Conservation (phyloP, 2,329 filamentous ascomycete genomes). For the Hypoxylon sp. region DNA sequence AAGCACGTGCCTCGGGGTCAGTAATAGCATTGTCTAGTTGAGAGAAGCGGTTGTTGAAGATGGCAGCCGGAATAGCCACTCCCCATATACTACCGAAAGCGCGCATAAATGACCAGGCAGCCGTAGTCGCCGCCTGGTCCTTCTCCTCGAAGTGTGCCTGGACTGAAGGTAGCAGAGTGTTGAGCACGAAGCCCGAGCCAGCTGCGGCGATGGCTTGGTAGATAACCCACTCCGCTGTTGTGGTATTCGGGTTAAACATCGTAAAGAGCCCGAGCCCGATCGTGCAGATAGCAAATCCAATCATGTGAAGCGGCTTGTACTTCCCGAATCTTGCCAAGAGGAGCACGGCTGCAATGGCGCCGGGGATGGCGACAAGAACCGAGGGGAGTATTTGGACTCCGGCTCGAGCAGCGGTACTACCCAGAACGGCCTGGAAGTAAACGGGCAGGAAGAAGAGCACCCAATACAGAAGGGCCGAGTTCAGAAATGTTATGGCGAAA, state of each 20-base stretch:
- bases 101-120: slow-evolving; percentile 58
- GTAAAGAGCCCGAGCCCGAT: slow-evolving; percentile 58
- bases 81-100: slow-evolving; percentile 60
- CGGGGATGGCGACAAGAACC: slow-evolving; percentile 36
- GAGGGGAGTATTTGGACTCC: slow-evolving; percentile 48
- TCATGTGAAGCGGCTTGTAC: slow-evolving; percentile 47
- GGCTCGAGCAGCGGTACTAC: slow-evolving; percentile 47
- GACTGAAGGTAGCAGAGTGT: slow-evolving; percentile 57
- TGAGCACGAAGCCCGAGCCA: slow-evolving; percentile 58
- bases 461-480: slow-evolving; percentile 46
- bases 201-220: slow-evolving; percentile 56
- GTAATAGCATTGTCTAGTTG: no score
- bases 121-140: slow-evolving; percentile 53
- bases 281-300: slow-evolving; percentile 50
- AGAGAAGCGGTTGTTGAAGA: slow-evolving; percentile 52
- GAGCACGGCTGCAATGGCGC: slow-evolving; percentile 39
- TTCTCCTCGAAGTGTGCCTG: slow-evolving; percentile 53
- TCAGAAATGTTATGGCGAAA: slow-evolving; percentile 56
- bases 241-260: slow-evolving; percentile 49
- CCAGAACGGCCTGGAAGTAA: slow-evolving; percentile 60
- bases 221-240: slow-evolving; percentile 55
- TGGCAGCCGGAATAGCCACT: slow-evolving; percentile 57
- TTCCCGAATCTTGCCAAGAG: slow-evolving; percentile 46
- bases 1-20: no score
- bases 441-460: slow-evolving; percentile 59